Evolutionary conservation across 805 yeast genomes (phyloP), one percentile per base, ranked within the genome.

Genomic region (Candida golubevii): DNA sequence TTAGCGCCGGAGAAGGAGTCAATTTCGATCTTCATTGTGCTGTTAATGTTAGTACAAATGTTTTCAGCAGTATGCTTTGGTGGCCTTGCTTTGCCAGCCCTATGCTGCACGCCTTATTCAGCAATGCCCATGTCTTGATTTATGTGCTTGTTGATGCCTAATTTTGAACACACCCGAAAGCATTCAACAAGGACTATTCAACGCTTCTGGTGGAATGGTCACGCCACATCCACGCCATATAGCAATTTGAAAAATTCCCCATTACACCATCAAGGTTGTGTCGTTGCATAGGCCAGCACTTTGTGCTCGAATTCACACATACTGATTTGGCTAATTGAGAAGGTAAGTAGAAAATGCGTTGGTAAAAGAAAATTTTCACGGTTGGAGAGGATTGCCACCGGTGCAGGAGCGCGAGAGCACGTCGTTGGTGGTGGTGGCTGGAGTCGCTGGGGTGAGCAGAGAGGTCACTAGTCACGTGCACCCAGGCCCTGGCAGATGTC

Each of bases 1-100:
- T 91, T 93, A 70, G 91, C 78, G 77, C 99, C 99, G 67, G 99
- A 91, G 82, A 93, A 93, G 72, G 98, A 87, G 78, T 93, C 98
- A 80, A 91, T 80, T 86, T 93, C 99, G 78, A 93, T 88, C 96
- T 93, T 93, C 99, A 93, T 93, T 79, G 67, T 75, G 55, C 57
- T 53, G 46, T 41, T 48, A 6, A 30, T 41, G 73, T 69, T 69
- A 69, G 73, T 69, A 63, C 27, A 29, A 18, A 18, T 18, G 23
- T 18, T 18, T 18, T 18, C 3, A 18, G 5, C 23, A 18, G 23
- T 18, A 18, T 18, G 23, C 23, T 18, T 18, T 18, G 23, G 23
- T 15, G 14, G 40, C 35, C 42, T 4, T 29, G 32, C 5, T 29
- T 10, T 29, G 32, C n/a, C n/a, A 4, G 11, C n/a, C 11, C 6